Evolutionary conservation across 108 stramenopile species (phyloP).

Genomic region (Chaetoceros muelleri): DNA sequence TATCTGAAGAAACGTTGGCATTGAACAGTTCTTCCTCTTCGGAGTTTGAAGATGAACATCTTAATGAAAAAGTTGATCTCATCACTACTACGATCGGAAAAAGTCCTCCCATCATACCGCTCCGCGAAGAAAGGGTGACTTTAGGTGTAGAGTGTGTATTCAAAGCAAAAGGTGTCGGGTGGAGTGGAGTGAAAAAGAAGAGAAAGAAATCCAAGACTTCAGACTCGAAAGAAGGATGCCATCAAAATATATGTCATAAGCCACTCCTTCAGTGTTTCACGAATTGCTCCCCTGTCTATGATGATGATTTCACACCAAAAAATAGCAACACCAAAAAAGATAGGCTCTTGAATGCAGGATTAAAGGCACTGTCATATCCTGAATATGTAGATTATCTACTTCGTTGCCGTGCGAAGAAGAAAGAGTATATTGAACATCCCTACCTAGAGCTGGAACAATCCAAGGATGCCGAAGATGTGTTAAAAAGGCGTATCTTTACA

Average conservation of each 20-base stretch:
- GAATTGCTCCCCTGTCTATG: neutral
- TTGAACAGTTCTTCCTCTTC: neutral
- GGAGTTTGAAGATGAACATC: neutral
- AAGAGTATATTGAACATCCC: neutral
- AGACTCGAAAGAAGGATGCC: neutral
- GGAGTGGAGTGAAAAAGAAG: neutral
- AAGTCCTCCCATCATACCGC: neutral
- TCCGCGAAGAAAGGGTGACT: neutral
- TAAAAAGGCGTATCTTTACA: neutral
- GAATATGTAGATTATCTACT: neutral
- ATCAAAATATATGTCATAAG: too few species aligned
- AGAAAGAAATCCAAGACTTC: neutral
- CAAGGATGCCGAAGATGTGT: neutral
- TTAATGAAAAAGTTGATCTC: neutral
- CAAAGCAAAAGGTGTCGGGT: neutral
- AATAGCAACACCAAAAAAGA: neutral
- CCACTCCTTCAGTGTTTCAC: neutral
- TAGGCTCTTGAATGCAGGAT: neutral
- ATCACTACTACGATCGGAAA: neutral
- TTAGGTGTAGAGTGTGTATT: neutral
- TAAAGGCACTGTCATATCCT: neutral
- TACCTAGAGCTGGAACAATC: neutral
- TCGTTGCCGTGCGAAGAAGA: neutral
- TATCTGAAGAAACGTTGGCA: neutral
- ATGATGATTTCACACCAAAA: neutral